These are phyloP conservation scores for Senecio squalidus DNA, from an alignment of 140 eudicot species.

Conservation along the genomic window DNA sequence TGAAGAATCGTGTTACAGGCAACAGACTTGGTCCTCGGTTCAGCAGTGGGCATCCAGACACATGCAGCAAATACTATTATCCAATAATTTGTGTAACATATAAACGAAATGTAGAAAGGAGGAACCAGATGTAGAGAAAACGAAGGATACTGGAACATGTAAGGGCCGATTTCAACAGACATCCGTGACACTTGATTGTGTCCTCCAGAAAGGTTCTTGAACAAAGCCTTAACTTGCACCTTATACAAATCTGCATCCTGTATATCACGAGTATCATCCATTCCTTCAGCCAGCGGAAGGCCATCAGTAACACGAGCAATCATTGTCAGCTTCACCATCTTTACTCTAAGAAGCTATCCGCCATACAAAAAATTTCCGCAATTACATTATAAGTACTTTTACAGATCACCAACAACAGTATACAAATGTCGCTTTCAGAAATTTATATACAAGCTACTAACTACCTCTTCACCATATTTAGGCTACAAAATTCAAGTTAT, in stretches of 20 bases:
- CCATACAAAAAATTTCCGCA: constrained; percentile 8
- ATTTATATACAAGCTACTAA: no score
- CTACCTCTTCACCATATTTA: no score
- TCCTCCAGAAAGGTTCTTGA: constrained; percentile 88
- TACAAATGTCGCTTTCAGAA: background rate
- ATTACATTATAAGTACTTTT: background rate
- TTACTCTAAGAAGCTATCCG: constrained; percentile 32
- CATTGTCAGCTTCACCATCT: constrained; percentile 96
- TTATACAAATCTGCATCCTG: constrained; percentile 86
- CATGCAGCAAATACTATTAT: no score
- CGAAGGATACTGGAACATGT: constrained; percentile 78
- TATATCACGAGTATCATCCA: constrained; percentile 90
- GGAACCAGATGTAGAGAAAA: no score
- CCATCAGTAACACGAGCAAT: constrained; percentile 98
- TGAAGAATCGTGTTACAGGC: no score
- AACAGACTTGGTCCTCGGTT: no score
- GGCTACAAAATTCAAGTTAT: no score
- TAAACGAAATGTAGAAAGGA: no score
- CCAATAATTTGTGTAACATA: no score
- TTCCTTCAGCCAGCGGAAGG: constrained; percentile 89
- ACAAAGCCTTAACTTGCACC: constrained; percentile 84
- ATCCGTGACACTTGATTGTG: constrained; percentile 89
- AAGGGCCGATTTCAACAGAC: constrained; percentile 94
- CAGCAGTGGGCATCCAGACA: no score
- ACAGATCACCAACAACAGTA: background rate